A percentile compares a stretch with the other conserved stretches of the same genome.
These are phyloP conservation scores for Hebeloma cylindrosporum DNA, from an alignment of 768 basidiomycete species.

Conservation along the genomic window DNA sequence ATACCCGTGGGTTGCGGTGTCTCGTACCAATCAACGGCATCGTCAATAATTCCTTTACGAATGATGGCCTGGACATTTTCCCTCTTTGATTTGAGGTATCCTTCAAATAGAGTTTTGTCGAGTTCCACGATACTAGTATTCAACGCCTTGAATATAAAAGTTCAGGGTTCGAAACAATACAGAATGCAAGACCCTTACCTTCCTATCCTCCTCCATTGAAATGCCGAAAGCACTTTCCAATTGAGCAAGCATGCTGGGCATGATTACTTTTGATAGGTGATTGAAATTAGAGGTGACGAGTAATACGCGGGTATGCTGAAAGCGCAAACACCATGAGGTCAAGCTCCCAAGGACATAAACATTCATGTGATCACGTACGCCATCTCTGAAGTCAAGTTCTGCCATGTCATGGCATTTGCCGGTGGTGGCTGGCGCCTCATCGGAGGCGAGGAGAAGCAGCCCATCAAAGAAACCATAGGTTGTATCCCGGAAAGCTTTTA, in stretches of 20 bases:
- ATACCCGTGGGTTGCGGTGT: slow-evolving; percentile 89
- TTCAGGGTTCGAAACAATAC: slow-evolving; percentile 2
- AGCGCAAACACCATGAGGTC: slow-evolving; percentile 11
- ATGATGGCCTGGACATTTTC: slow-evolving; percentile 64
- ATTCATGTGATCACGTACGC: slow-evolving; percentile 41
- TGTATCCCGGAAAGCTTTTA: slow-evolving; percentile 81
- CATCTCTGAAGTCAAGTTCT: slow-evolving; percentile 59
- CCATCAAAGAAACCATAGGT: slow-evolving; percentile 88
- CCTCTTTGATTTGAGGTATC: slow-evolving; percentile 83
- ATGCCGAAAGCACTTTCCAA: slow-evolving; percentile 76
- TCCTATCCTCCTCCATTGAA: slow-evolving; percentile 69
- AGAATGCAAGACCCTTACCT: slow-evolving; percentile 40
- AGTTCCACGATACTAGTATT: slow-evolving; percentile 78
- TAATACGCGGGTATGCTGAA: slow-evolving; percentile 81
- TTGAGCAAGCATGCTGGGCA: slow-evolving; percentile 80
- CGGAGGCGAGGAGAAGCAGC: slow-evolving; percentile 73
- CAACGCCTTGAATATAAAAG: slow-evolving; percentile 45
- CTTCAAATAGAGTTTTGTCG: slow-evolving; percentile 87
- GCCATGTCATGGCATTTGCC: slow-evolving; percentile 44
- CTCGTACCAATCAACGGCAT: slow-evolving; percentile 90
- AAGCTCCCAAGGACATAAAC: slow-evolving; percentile 8
- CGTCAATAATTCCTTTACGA: slow-evolving; percentile 75
- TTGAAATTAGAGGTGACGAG: slow-evolving; percentile 89
- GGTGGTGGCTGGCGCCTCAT: slow-evolving; percentile 54
- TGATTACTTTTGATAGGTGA: slow-evolving; percentile 63